Evolutionary conservation across 768 basidiomycete genomes (phyloP).

Genomic region (Cystofilobasidium ferigula): DNA sequence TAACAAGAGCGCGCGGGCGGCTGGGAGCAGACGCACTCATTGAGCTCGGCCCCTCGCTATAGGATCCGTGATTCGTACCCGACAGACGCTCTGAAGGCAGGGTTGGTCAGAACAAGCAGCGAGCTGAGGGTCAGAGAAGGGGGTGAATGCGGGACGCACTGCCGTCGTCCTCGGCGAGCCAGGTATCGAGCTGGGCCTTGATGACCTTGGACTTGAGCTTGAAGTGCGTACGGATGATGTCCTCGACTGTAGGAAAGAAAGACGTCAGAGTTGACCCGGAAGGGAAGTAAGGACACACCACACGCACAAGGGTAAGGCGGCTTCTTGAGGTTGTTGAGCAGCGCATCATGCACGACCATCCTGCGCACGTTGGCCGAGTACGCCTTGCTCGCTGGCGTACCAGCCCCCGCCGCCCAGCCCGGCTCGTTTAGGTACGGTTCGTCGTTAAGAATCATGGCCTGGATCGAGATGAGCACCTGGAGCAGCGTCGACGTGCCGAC

Average conservation of each 20-base stretch:
- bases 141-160: neutral
- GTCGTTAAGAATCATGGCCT: slow-evolving; percentile 91
- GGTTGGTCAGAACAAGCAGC: no score
- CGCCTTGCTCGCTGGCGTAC: slow-evolving; percentile 28
- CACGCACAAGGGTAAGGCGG: slow-evolving; percentile 49
- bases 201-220: slow-evolving; percentile 67
- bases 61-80: neutral
- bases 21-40: slow-evolving; percentile 9
- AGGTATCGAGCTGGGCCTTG: slow-evolving; percentile 61
- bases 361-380: slow-evolving; percentile 67
- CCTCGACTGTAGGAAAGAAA: slow-evolving; percentile 48
- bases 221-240: slow-evolving; percentile 84
- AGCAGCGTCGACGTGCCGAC: slow-evolving; percentile 78
- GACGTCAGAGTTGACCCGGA: neutral
- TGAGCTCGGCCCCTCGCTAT: neutral
- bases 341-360: slow-evolving; percentile 79
- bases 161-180: slow-evolving; percentile 43
- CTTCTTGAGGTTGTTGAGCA: slow-evolving; percentile 56
- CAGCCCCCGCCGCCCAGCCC: slow-evolving; percentile 38
- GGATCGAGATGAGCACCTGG: slow-evolving; percentile 45
- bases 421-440: slow-evolving; percentile 91
- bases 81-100: no score
- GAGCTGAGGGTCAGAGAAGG: neutral
- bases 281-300: neutral
- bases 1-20: no score